Percentiles rank a stretch among this genome's conserved stretches.
These are phyloP conservation scores for Blumeriella jaapii DNA, from an alignment of 2,329 filamentous ascomycete genomes.

Conservation along the genomic window DNA sequence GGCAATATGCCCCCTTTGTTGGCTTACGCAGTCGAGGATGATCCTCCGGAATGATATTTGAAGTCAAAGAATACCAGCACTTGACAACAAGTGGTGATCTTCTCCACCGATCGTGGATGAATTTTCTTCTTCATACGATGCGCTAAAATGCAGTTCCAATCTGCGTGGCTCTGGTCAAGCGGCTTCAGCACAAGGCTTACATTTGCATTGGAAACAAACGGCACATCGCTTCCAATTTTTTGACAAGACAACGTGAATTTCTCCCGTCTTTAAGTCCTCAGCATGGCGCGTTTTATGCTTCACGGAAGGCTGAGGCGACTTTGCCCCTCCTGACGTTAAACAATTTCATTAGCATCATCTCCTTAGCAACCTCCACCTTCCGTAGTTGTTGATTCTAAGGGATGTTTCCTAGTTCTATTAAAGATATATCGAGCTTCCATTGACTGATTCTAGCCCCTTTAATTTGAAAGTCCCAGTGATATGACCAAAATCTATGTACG, in stretches of 20 bases:
- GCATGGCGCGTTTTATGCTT: no score
- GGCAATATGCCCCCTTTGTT: no score
- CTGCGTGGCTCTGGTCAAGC: slow-evolving; percentile 13
- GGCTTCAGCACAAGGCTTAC: slow-evolving; percentile 30
- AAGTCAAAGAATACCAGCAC: no score
- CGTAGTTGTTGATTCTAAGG: slow-evolving; percentile 40
- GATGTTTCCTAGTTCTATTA: slow-evolving; percentile 33
- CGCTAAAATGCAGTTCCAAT: slow-evolving; percentile 19
- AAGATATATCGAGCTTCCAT: slow-evolving; percentile 33
- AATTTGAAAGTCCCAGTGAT: slow-evolving; percentile 39
- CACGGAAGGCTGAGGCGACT: no score
- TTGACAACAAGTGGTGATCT: no score
- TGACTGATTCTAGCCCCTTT: slow-evolving; percentile 35
- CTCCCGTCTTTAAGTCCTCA: slow-evolving; percentile 36
- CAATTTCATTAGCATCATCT: no score
- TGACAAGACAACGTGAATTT: slow-evolving; percentile 42
- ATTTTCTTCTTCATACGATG: slow-evolving; percentile 24
- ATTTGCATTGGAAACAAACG: slow-evolving; percentile 45
- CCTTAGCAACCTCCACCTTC: no score
- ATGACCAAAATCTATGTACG: slow-evolving; percentile 42
- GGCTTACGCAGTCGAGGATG: no score
- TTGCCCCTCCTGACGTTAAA: no score
- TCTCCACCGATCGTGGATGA: slow-evolving; percentile 17
- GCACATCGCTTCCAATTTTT: slow-evolving; percentile 41
- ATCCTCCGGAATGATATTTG: no score